phyloP scores from a whole-genome alignment of 2,329 filamentous ascomycete genomes.

The Calonectria leucothoes region DNA sequence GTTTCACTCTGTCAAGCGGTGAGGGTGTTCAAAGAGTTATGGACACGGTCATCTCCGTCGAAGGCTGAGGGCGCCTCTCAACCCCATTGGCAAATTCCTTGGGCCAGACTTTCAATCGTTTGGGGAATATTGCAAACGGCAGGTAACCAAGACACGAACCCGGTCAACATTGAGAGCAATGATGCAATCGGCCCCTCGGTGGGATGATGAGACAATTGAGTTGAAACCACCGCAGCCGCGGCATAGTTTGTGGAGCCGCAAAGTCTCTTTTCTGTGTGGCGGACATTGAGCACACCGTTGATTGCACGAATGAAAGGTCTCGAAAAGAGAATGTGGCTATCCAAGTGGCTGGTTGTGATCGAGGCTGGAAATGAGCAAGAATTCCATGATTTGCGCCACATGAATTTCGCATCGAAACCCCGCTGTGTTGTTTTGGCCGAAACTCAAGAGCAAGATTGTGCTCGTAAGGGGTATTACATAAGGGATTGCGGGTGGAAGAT shows the following conservation, averaged over 20 bases:
- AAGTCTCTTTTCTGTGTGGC: neutral
- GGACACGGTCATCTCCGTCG: neutral
- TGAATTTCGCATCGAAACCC: neutral
- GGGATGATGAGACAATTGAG: neutral
- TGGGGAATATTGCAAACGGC: neutral
- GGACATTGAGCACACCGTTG: neutral
- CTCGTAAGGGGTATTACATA: neutral
- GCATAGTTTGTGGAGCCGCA: neutral
- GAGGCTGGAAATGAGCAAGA: neutral
- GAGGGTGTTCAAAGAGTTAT: neutral
- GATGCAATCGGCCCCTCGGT: neutral
- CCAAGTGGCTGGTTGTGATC: neutral
- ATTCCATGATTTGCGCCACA: neutral
- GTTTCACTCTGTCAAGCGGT: neutral
- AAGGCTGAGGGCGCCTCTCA: neutral
- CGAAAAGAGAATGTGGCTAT: neutral
- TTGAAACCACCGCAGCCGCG: neutral
- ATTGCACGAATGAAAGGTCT: neutral
- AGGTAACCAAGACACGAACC: neutral
- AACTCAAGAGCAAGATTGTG: neutral
- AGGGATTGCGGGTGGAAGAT: neutral
- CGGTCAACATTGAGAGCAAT: neutral
- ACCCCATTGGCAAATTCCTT: neutral
- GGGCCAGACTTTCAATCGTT: neutral
- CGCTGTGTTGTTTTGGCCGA: neutral